phyloP scores from a whole-genome alignment of 305 asterid genomes.

The Fraxinus paxiana region DNA sequence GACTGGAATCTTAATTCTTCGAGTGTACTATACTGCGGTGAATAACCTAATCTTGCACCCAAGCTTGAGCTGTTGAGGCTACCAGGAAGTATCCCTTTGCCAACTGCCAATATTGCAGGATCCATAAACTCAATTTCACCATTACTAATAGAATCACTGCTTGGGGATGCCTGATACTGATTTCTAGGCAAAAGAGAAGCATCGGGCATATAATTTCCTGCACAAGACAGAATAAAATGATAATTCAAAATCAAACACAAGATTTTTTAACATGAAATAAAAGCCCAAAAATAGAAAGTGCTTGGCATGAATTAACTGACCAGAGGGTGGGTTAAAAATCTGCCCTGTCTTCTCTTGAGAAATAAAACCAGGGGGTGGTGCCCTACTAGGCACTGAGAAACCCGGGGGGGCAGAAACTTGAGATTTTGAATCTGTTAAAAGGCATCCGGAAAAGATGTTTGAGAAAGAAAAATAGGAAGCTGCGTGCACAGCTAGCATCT shows the following conservation, averaged over 20 bases:
- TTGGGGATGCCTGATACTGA: constrained; percentile 48
- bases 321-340: constrained; percentile 39
- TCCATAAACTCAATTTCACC: constrained; percentile 83
- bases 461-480: not conserved
- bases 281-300: not conserved
- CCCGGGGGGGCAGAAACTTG: constrained; percentile 95
- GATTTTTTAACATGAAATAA: not conserved
- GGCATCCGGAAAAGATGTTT: constrained; percentile 18
- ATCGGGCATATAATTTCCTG: constrained; percentile 61
- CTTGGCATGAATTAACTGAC: constrained; percentile 34
- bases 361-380: constrained; percentile 88
- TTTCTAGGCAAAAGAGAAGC: constrained; percentile 47
- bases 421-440: constrained; percentile 69
- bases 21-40: constrained; percentile 48
- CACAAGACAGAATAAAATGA: constrained; percentile 19
- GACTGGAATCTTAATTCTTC: constrained; percentile 71
- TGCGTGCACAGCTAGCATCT: not conserved
- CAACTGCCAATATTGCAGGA: constrained; percentile 96
- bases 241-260: not conserved
- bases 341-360: constrained; percentile 66
- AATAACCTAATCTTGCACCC: constrained; percentile 47
- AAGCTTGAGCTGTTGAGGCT: constrained; percentile 47
- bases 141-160: constrained; percentile 40
- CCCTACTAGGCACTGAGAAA: constrained; percentile 63
- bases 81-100: constrained; percentile 72